Evolutionary conservation across 345 rosid genomes (phyloP), one percentile per base, ranked within the genome.

Genomic region (Lumnitzera racemosa): DNA sequence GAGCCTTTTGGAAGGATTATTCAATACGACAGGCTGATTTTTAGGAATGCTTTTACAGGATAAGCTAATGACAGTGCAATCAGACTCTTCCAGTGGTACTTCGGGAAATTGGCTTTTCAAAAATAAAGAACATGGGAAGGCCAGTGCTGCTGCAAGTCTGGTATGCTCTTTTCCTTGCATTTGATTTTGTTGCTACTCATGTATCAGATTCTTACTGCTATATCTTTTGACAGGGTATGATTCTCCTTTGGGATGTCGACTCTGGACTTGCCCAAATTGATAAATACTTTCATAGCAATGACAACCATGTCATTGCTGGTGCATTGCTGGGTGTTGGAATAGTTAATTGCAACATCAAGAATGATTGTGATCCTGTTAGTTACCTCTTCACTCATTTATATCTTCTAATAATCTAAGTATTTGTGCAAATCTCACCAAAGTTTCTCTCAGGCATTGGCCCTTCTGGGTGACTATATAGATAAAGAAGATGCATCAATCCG

Each of bases 141-240:
- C 82, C 66, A 94, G 97, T 77, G 97, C 96, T 62, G 89, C 87
- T 59, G 97, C 97, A 56, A 94, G 99, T 80, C 74, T 94, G 88
- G 97, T 92, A 75, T 57, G 78, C 46, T 13, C 43, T 7, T 4
- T 4, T 36, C 43, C 43, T 4, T 9, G 7, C 11, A 36, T 36
- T 36, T 36, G 1, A 5, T 36, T 61, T 50, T 20, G 57, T 67
- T 59, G n/a, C 41, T 49, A 31, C 61, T 8, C 20, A 11, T 12
- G 57, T 47, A 29, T 53, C 13, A 20, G 61, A 7, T 57, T 63
- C 29, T 57, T 36, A 24, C 4, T 47, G 48, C 47, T 17, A 36
- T 54, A 47, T 72, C 51, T 54, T 62, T 48, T 74, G 25, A 20
- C 61, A 92, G 96, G 99, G 99, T 53, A 88, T 87, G 97, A 89